Conservation (phyloP, 495 filamentous ascomycete species). For the Peziza echinospora region DNA sequence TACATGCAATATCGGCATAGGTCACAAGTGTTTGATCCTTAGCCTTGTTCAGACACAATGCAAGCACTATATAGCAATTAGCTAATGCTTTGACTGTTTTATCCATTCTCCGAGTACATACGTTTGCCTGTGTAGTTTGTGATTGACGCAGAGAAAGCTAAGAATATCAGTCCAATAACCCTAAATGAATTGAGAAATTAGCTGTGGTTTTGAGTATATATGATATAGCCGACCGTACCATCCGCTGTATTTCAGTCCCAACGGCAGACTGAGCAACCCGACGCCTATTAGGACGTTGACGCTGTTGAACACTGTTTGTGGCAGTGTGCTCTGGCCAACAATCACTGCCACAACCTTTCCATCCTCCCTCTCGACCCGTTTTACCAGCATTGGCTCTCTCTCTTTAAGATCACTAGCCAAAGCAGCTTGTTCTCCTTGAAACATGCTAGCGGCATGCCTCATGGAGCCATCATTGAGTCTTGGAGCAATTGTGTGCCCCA, state of each 20-base stretch:
- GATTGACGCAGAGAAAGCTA: constrained; percentile 47
- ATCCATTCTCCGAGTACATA: no score
- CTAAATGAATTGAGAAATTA: no score
- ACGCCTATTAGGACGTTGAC: constrained; percentile 90
- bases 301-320: constrained; percentile 91
- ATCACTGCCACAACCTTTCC: constrained; percentile 64
- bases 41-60: constrained; percentile 77
- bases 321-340: constrained; percentile 76
- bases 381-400: constrained; percentile 59
- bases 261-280: constrained; percentile 67
- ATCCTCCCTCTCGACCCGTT: constrained; percentile 65
- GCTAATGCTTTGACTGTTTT: no score
- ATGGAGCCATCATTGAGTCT: constrained; percentile 46
- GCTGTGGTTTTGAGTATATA: no score
- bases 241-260: constrained; percentile 74
- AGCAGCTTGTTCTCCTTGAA: constrained; percentile 33
- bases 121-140: constrained; percentile 77
- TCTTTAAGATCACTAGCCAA: constrained; percentile 35
- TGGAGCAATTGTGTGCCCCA: constrained; percentile 9
- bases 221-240: no score
- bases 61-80: constrained; percentile 29
- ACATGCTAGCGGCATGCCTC: constrained; percentile 38
- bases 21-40: constrained; percentile 46
- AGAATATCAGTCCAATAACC: constrained; percentile 52
- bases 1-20: constrained; percentile 73